Evolutionary conservation across 176 grass and related monocot genomes (phyloP).

Genomic region (Sorghum bicolor): DNA sequence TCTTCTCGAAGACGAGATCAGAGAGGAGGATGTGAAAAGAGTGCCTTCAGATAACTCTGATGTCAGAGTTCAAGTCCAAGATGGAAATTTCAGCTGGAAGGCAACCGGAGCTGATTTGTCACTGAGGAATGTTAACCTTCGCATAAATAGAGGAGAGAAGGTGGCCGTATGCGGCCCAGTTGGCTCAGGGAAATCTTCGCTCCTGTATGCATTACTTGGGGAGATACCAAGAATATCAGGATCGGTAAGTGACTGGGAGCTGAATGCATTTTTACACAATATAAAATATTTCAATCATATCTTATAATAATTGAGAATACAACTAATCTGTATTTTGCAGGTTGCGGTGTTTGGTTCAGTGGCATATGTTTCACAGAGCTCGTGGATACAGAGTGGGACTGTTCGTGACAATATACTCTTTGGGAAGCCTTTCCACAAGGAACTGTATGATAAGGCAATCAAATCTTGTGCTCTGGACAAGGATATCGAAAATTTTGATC

Average conservation of each 20-base stretch:
- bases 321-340: conserved; percentile 35
- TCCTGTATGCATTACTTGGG: conserved; percentile 74
- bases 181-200: conserved; percentile 85
- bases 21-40: conserved; percentile 51
- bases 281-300: neutral
- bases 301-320: neutral
- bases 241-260: conserved; percentile 50
- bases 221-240: conserved; percentile 80
- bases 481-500: conserved; percentile 75
- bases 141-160: conserved; percentile 55
- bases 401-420: conserved; percentile 92
- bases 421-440: conserved; percentile 61
- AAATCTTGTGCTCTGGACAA: conserved; percentile 80
- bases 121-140: conserved; percentile 56
- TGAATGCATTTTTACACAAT: neutral
- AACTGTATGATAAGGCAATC: conserved; percentile 62
- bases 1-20: conserved; percentile 85
- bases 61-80: conserved; percentile 42
- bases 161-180: conserved; percentile 80
- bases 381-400: conserved; percentile 94
- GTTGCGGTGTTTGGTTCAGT: conserved; percentile 69
- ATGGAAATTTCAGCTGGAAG: conserved; percentile 67
- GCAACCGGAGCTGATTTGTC: conserved; percentile 38
- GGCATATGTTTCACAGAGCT: conserved; percentile 84
- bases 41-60: conserved; percentile 20